Conservation (phyloP, 768 basidiomycete species). For the Serendipita indica region DNA sequence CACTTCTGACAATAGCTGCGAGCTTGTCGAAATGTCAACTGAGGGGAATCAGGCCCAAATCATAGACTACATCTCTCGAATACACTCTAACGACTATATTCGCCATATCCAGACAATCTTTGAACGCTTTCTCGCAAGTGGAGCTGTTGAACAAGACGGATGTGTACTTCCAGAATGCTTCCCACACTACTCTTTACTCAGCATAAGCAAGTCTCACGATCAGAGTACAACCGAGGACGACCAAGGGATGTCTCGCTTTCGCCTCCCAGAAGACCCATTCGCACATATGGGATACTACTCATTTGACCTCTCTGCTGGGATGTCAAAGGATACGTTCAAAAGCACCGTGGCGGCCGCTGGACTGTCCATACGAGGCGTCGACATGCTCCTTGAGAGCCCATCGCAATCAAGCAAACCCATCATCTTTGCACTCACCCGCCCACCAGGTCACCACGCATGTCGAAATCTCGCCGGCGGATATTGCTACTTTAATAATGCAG, state of each 20-base stretch:
- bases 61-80: background rate
- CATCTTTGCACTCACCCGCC: conserved; percentile 15
- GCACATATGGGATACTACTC: conserved; percentile 19
- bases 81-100: conserved; percentile 21
- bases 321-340: conserved; percentile 23
- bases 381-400: background rate
- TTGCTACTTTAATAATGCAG: conserved; percentile 24
- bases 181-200: conserved; percentile 13
- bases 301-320: conserved; percentile 23
- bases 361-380: conserved; percentile 17
- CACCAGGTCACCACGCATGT: conserved; percentile 25
- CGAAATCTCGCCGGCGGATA: conserved; percentile 23
- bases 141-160: conserved; percentile 20
- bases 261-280: background rate
- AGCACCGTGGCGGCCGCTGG: conserved; percentile 20
- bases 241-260: background rate
- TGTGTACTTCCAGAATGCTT: conserved; percentile 24
- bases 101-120: conserved; percentile 21
- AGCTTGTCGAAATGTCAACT: background rate
- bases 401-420: background rate
- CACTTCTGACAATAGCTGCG: background rate
- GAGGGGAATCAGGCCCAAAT: background rate
- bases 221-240: background rate
- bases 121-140: conserved; percentile 20
- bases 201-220: conserved; percentile 19